Percentiles rank a stretch among this genome's conserved stretches.
These are phyloP conservation scores for Auriscalpium vulgare DNA, from an alignment of 768 basidiomycete genomes.

Conservation along the genomic window DNA sequence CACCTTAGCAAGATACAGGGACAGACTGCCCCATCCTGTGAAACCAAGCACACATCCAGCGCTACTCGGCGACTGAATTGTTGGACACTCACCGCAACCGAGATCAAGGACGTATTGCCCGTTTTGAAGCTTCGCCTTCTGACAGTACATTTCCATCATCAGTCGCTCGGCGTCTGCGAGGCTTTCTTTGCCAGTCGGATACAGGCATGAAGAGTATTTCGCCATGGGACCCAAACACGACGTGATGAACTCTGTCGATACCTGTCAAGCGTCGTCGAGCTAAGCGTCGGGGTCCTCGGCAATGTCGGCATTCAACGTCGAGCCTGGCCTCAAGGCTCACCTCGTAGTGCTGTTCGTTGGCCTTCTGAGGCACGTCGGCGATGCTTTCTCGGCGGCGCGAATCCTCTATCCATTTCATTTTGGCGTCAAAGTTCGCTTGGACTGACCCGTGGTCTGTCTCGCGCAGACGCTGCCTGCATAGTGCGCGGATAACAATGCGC, in stretches of 20 bases:
- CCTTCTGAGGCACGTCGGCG: conserved; percentile 55
- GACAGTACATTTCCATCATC: conserved; percentile 62
- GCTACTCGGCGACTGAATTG: not conserved
- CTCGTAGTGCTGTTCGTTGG: conserved; percentile 75
- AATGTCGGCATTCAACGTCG: no score
- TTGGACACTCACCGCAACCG: conserved; percentile 46
- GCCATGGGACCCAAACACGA: conserved; percentile 57
- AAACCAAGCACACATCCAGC: not conserved
- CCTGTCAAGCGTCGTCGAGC: conserved; percentile 25
- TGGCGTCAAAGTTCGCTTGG: conserved; percentile 52
- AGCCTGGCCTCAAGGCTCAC: conserved; percentile 22
- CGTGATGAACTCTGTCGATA: conserved; percentile 53
- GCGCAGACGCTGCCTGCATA: conserved; percentile 45
- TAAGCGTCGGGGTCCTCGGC: not conserved
- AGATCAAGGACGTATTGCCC: conserved; percentile 59
- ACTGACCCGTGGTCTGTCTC: conserved; percentile 56
- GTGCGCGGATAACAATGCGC: conserved; percentile 36
- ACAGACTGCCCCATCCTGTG: conserved; percentile 64
- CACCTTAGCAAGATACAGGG: conserved; percentile 56
- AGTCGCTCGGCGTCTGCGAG: conserved; percentile 56
- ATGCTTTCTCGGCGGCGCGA: conserved; percentile 43
- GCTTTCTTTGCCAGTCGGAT: conserved; percentile 50
- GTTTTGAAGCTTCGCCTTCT: conserved; percentile 53
- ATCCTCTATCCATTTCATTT: conserved; percentile 58
- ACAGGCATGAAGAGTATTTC: conserved; percentile 63